Base-by-base conservation (phyloP, 495 filamentous ascomycete species). In the Neurospora sp. region DNA sequence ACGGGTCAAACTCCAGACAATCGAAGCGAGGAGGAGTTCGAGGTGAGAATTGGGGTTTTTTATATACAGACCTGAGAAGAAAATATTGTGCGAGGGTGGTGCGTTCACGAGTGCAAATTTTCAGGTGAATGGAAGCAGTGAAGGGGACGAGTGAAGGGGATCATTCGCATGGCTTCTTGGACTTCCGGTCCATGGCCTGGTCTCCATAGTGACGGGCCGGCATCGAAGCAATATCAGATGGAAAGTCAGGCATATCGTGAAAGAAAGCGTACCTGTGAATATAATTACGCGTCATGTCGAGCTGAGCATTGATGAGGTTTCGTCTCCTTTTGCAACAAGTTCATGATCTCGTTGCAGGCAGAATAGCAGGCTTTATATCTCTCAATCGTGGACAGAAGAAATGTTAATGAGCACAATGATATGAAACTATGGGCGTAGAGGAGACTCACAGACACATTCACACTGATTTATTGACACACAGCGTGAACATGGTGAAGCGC, bases 321-420 rank as follows among this genome's bases (percentile, higher is more conserved):
- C 5, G 12, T 8, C 1, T 16, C 16, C 10, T 3, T 61, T 1
- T 0, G 47, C 10, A 5, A 8, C 0, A 61, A 8, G 53, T 65
- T 4, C 12, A 0, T 3, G 7, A 1, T 35, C 1, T 35, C 4
- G 22, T 35, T 0, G 53, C 0, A 8, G 53, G 53, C 53, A 65
- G 14, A 3, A 35, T 18, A 35, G 0, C 0, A 3, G 3, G 27
- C 27, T 65, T 65, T 65, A 65, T 65, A 35, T 65, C 14, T 8
- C 3, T 35, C 6, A 35, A 7, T 35, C 0, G 7, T 35, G 2
- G 27, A 31, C 27, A 9, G 7, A 0, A 1, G 7, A 0, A 65
- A 18, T 0, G 14, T 35, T 0, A 1, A 8, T 65, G 27, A 35
- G 6, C 4, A 18, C 6, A 61, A 16, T 35, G 14, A 31, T 31